A percentile compares a stretch with the other conserved stretches of the same genome.
Conservation (phyloP, 352 stramenopile species). For the Globisporangium abappressorium region DNA sequence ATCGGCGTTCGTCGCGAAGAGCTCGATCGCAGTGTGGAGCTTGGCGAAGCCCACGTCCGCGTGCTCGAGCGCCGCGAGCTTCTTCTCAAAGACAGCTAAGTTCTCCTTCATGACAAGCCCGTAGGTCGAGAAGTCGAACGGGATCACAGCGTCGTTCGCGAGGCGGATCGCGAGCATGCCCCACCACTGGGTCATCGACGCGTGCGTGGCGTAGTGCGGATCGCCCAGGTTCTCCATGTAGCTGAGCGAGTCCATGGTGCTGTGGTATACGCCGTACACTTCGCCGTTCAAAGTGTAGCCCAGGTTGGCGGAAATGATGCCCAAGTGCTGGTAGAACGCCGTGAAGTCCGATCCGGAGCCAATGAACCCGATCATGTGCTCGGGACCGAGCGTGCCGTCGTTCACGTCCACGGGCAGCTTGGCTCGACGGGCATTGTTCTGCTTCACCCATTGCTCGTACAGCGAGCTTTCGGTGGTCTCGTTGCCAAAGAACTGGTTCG, state of each 20-base stretch:
- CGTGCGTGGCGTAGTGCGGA: slow-evolving; percentile 52
- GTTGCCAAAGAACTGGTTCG: slow-evolving; percentile 40
- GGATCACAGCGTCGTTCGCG: slow-evolving; percentile 48
- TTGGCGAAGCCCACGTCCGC: slow-evolving; percentile 28
- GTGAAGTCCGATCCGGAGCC: slow-evolving; percentile 67
- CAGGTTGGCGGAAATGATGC: slow-evolving; percentile 72
- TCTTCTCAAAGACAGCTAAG: slow-evolving; percentile 26
- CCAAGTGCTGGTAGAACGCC: slow-evolving; percentile 77
- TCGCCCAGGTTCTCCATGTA: slow-evolving; percentile 64
- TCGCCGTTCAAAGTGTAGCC: slow-evolving; percentile 31
- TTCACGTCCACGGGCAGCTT: slow-evolving; percentile 26
- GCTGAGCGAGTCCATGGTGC: slow-evolving; percentile 78
- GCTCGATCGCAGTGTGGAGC: slow-evolving; percentile 39
- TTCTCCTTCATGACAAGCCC: slow-evolving; percentile 52
- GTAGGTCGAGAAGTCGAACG: slow-evolving; percentile 74
- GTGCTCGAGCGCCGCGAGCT: slow-evolving; percentile 16
- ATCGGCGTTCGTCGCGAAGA: slow-evolving; percentile 32
- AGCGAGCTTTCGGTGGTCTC: slow-evolving; percentile 24
- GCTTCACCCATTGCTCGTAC: slow-evolving; percentile 35
- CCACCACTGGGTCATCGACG: slow-evolving; percentile 53
- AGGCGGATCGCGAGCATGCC: slow-evolving; percentile 56
- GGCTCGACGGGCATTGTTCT: not conserved
- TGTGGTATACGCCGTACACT: slow-evolving; percentile 81
- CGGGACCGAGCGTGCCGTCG: slow-evolving; percentile 27
- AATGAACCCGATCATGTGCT: slow-evolving; percentile 42